phyloP scores from a whole-genome alignment of 768 basidiomycete genomes.

The Saitozyma sp. region DNA sequence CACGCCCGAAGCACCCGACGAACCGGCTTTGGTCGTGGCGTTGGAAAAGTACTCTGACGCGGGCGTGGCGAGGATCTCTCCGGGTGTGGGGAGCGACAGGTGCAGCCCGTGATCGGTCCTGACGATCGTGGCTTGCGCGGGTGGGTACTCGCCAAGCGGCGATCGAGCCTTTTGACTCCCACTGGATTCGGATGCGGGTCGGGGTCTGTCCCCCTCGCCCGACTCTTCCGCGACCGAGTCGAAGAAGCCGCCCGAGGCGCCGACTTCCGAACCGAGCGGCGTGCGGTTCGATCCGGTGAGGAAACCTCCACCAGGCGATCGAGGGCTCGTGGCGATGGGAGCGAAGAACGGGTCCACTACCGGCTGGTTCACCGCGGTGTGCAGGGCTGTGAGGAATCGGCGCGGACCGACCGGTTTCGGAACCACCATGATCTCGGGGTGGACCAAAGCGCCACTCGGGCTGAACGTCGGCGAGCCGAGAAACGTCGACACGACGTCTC shows the following conservation, averaged over 20 bases:
- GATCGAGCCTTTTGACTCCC: constrained; percentile 20
- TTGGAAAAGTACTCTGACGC: constrained; percentile 71
- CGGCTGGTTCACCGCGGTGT: constrained; percentile 84
- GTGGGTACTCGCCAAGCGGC: constrained; percentile 30
- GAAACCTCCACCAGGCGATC: constrained; percentile 66
- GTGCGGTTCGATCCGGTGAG: constrained; percentile 43
- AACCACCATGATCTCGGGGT: constrained; percentile 92
- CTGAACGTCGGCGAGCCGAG: constrained; percentile 57
- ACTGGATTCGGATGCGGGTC: neutral
- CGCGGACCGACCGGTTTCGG: constrained; percentile 97
- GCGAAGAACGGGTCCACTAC: constrained; percentile 84
- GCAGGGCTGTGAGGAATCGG: constrained; percentile 84
- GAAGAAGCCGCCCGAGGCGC: constrained; percentile 29
- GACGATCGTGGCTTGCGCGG: constrained; percentile 26
- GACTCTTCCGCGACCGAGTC: constrained; percentile 33
- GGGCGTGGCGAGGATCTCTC: constrained; percentile 44
- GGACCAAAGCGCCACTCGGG: constrained; percentile 24
- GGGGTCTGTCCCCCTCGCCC: constrained; percentile 3
- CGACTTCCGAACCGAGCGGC: constrained; percentile 9
- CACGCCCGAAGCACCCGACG: constrained; percentile 78
- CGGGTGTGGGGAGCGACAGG: constrained; percentile 36
- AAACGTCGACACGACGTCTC: constrained; percentile 76
- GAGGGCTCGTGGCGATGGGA: constrained; percentile 91
- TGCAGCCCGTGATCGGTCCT: constrained; percentile 27
- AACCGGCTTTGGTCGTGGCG: constrained; percentile 61